Percentiles rank a stretch among this genome's conserved stretches.
Evolutionary conservation across 2,329 filamentous ascomycete genomes (phyloP).

Genomic region (Aspergillus japonicus): DNA sequence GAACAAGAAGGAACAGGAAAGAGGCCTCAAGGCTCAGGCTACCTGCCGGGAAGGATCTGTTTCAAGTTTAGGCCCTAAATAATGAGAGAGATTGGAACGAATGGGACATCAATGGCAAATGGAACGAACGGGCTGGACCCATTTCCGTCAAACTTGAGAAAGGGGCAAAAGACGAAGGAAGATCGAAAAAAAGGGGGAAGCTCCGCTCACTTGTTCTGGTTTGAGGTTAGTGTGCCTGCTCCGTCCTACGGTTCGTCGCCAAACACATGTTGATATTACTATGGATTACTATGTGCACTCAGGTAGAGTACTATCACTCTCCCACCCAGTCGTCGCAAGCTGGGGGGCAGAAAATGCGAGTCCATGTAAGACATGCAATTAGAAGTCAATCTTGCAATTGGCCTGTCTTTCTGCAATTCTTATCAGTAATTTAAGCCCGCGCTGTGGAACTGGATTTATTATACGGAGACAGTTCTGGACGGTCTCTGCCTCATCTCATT

Average conservation of each 20-base stretch:
- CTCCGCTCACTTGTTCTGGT: background rate
- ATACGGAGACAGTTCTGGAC: too few relatives aligned
- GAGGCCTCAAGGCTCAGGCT: background rate
- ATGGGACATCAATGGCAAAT: background rate
- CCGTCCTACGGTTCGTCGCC: background rate
- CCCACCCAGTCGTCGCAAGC: background rate
- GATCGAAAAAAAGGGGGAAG: background rate
- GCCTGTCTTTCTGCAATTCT: background rate
- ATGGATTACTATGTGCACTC: too few relatives aligned
- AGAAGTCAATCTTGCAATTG: background rate
- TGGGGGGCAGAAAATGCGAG: background rate
- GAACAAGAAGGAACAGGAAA: conserved; percentile 5
- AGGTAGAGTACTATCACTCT: background rate
- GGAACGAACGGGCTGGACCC: background rate
- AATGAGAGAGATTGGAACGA: background rate
- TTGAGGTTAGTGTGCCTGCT: background rate
- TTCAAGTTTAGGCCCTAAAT: conserved; percentile 35
- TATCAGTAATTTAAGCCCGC: too few relatives aligned
- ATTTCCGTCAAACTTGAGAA: background rate
- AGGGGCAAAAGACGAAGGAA: background rate
- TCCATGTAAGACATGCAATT: background rate
- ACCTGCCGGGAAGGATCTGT: conserved; percentile 23
- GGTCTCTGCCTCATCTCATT: too few relatives aligned
- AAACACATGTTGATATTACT: background rate
- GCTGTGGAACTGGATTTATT: too few relatives aligned